These are phyloP conservation scores for Trichaptum fuscoviolaceum DNA, from an alignment of 768 basidiomycete species.

Conservation along the genomic window DNA sequence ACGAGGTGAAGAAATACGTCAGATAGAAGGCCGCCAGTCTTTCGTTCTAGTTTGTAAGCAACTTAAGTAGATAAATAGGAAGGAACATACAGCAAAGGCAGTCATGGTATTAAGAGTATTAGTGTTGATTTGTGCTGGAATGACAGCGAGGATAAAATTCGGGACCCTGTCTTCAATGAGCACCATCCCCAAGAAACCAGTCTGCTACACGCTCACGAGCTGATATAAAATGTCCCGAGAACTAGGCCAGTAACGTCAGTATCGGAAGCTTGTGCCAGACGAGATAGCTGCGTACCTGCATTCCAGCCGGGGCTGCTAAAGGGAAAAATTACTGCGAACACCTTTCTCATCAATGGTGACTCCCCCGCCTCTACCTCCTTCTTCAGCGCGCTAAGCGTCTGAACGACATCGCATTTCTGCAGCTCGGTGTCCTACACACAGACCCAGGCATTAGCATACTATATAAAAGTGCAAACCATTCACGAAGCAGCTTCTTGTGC, in stretches of 20 bases:
- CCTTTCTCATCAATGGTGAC: constrained; percentile 72
- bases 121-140: constrained; percentile 80
- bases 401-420: constrained; percentile 34
- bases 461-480: too few species aligned
- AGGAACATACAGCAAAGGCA: constrained; percentile 70
- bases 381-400: constrained; percentile 55
- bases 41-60: constrained; percentile 7
- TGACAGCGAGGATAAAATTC: constrained; percentile 92
- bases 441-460: not conserved
- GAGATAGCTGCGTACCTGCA: constrained; percentile 37
- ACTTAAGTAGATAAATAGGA: constrained; percentile 6
- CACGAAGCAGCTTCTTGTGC: not conserved
- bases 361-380: constrained; percentile 52
- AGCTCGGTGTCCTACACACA: constrained; percentile 38
- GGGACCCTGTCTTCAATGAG: constrained; percentile 56
- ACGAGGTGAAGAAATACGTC: constrained; percentile 92
- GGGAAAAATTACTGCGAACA: constrained; percentile 80
- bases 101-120: constrained; percentile 92
- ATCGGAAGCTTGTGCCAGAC: constrained; percentile 12
- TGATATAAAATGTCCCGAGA: constrained; percentile 92
- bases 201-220: constrained; percentile 61
- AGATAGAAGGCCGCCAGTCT: constrained; percentile 88
- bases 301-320: constrained; percentile 84
- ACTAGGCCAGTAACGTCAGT: constrained; percentile 34
- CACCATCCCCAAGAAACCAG: constrained; percentile 13